Conservation (phyloP, 305 asterid genomes). For the Ilex paraguariensis region DNA sequence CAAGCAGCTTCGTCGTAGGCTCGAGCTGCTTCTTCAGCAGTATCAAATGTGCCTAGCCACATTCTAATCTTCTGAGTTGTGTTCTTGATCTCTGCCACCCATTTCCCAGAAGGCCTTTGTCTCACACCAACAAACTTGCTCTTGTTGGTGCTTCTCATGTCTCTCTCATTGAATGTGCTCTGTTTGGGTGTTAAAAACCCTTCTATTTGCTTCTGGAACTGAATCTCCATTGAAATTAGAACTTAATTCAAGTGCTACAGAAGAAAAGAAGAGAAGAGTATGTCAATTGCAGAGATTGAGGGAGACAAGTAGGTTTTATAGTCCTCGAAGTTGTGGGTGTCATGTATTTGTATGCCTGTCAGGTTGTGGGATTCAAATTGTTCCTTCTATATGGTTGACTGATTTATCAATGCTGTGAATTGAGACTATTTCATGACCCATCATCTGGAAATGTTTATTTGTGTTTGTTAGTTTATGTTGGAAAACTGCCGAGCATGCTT, state of each 20-base stretch:
- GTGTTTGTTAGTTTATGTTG: slow-evolving; percentile 7
- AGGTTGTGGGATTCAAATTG: slow-evolving; percentile 17
- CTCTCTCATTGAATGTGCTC: not conserved
- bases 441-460: slow-evolving; percentile 16
- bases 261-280: not conserved
- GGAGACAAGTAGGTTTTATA: slow-evolving; percentile 27
- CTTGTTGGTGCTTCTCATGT: slow-evolving; percentile 25
- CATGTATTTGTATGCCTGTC: slow-evolving; percentile 33
- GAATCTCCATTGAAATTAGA: slow-evolving; percentile 38
- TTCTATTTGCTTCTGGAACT: slow-evolving; percentile 24
- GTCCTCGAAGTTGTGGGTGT: not conserved
- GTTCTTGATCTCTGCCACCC: slow-evolving; percentile 94
- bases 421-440: slow-evolving; percentile 19
- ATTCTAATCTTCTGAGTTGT: slow-evolving; percentile 84
- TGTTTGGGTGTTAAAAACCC: not conserved
- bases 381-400: slow-evolving; percentile 31
- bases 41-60: slow-evolving; percentile 93
- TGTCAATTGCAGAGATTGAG: slow-evolving; percentile 7
- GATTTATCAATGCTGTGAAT: slow-evolving; percentile 34
- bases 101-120: slow-evolving; percentile 88
- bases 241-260: too few species aligned
- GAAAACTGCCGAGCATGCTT: slow-evolving; percentile 3
- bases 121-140: slow-evolving; percentile 79
- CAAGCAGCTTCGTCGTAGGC: slow-evolving; percentile 88
- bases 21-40: slow-evolving; percentile 88